Evolutionary conservation across 805 yeast genomes (phyloP), one percentile per base, ranked within the genome.

Genomic region (Saccharomyces mikatae): DNA sequence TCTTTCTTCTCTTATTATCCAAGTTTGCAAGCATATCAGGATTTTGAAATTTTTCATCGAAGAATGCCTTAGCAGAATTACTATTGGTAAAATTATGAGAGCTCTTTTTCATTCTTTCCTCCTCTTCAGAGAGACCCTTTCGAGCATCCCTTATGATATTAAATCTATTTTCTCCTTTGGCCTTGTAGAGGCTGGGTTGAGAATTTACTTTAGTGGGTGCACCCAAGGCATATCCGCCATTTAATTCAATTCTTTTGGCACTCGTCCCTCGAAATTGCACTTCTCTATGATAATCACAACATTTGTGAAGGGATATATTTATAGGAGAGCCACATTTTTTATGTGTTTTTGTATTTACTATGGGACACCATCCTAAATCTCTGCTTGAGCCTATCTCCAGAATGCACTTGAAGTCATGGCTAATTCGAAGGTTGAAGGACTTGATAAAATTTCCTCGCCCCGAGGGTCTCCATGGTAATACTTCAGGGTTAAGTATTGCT

Each of bases 231-330:
- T 78, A 74, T 56, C 80, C 72, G 14, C 87, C 80, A 67, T 82
- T 87, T 52, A 92, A 74, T 67, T 91, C 98, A 74, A 89, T 80
- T 57, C 98, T 74, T 57, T 80, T 76, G n/a, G 83, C 76, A 22
- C 81, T 78, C 0, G 79, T 69, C 48, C 75, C 75, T 47, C 78
- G 76, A 53, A 81, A 73, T 47, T 80, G 75, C 49, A 76, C 60
- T 57, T 88, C 92, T 17, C 78, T 73, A 64, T 91, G 98, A 62
- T 72, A 89, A 11, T 81, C 82, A 69, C 98, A 91, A 55, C 80
- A 77, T 26, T 76, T 78, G 5, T 80, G 71, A 46, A 74, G 75
- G 8, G 77, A 69, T 22, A 66, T 70, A 63, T 89, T 82, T 3
- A 90, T 79, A 46, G 87, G 84, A 4, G 78, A 73, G 10, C 71